Conservation (phyloP, 768 basidiomycete species). For the Polyporus arcularius region DNA sequence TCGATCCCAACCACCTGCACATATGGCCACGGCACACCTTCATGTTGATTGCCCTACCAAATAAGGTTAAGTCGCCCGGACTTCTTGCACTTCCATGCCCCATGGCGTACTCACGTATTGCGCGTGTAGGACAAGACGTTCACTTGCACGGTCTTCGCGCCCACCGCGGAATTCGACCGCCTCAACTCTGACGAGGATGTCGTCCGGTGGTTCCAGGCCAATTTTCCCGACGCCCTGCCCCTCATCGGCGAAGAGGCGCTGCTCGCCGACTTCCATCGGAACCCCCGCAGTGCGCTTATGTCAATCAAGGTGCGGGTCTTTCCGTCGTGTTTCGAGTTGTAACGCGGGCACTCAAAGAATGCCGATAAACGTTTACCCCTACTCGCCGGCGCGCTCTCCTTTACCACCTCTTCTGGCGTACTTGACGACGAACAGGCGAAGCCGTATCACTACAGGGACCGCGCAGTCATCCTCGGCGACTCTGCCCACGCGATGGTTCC, state of each 20-base stretch:
- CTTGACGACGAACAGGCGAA: slow-evolving; percentile 51
- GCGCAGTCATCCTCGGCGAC: slow-evolving; percentile 88
- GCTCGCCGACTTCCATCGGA: slow-evolving; percentile 74
- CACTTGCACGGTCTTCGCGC: slow-evolving; percentile 95
- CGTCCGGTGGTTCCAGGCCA: slow-evolving; percentile 72
- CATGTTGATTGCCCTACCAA: slow-evolving; percentile 98
- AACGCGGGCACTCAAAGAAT: neutral
- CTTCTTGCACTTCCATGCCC: slow-evolving; percentile 28
- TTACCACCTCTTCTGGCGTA: slow-evolving; percentile 22
- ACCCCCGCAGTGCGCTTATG: slow-evolving; percentile 88
- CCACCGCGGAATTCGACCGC: slow-evolving; percentile 71
- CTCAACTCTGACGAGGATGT: slow-evolving; percentile 59
- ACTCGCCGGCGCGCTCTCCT: slow-evolving; percentile 20
- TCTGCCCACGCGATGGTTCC: slow-evolving; percentile 99
- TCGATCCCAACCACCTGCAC: slow-evolving; percentile 95
- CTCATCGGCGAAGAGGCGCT: slow-evolving; percentile 83
- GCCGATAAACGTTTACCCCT: neutral
- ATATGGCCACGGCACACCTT: slow-evolving; percentile 99
- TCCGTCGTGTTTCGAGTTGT: slow-evolving; percentile 16
- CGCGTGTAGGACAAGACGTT: slow-evolving; percentile 86
- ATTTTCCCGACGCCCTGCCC: slow-evolving; percentile 88
- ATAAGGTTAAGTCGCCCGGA: slow-evolving; percentile 66
- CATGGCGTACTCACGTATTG: slow-evolving; percentile 18
- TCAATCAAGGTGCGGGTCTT: slow-evolving; percentile 78
- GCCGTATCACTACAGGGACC: slow-evolving; percentile 90